These are phyloP conservation scores for Ogataea trehaloabstinens DNA, from an alignment of 805 yeast genomes.

Conservation along the genomic window DNA sequence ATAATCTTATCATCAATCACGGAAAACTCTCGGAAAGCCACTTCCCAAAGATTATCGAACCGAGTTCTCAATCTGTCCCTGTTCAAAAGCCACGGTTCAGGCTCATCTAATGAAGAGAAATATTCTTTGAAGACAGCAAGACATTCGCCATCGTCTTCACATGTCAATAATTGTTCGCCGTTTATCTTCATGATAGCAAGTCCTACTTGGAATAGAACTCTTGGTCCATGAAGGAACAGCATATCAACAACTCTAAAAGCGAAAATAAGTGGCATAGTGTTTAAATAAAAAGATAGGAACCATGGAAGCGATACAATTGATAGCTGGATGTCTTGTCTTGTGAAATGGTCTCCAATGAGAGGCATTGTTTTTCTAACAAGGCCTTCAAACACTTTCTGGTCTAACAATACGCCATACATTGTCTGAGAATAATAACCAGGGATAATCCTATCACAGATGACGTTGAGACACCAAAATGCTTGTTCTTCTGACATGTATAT, in stretches of 20 bases:
- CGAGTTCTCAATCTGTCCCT: constrained; percentile 68
- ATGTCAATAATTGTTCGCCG: constrained; percentile 75
- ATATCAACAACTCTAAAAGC: constrained; percentile 91
- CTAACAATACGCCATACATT: constrained; percentile 94
- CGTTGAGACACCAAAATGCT: constrained; percentile 88
- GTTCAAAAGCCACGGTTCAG: constrained; percentile 68
- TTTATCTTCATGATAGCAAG: constrained; percentile 85
- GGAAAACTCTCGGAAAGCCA: constrained; percentile 88
- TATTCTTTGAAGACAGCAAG: constrained; percentile 81
- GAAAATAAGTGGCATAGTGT: constrained; percentile 90
- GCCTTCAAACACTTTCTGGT: constrained; percentile 90
- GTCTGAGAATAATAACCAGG: constrained; percentile 97
- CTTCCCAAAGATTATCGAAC: constrained; percentile 86
- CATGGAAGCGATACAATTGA: constrained; percentile 94
- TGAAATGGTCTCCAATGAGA: constrained; percentile 77
- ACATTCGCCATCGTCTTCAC: constrained; percentile 91
- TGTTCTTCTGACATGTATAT: constrained; percentile 94
- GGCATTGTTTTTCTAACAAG: constrained; percentile 91
- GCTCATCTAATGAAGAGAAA: constrained; percentile 71
- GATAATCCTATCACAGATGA: constrained; percentile 76
- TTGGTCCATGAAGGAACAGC: constrained; percentile 85
- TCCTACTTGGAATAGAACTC: constrained; percentile 87
- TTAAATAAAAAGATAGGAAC: constrained; percentile 87
- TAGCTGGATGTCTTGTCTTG: constrained; percentile 78
- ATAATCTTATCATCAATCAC: constrained; percentile 75